Conservation (phyloP, 345 rosid species). For the Angophora floribunda region DNA sequence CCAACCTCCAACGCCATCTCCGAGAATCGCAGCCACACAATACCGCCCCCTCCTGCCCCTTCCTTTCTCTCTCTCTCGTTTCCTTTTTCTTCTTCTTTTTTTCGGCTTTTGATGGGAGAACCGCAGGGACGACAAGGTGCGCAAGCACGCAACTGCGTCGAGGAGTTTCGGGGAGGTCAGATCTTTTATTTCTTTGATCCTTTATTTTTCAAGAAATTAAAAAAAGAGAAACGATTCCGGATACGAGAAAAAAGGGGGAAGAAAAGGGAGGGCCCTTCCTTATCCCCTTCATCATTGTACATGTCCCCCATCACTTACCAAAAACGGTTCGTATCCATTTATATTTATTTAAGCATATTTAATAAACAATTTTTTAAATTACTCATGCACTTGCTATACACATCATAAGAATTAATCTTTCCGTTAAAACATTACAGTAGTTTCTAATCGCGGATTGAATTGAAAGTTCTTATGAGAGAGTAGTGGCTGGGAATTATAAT, state of each 20-base stretch:
- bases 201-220: too few species aligned
- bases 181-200: background rate
- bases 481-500: background rate
- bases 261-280: background rate
- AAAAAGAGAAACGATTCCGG: background rate
- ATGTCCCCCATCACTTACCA: too few species aligned
- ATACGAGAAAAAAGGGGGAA: background rate
- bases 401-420: accelerated
- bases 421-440: accelerated
- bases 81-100: accelerated
- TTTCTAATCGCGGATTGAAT: background rate
- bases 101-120: background rate
- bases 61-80: background rate
- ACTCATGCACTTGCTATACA: accelerated
- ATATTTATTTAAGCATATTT: background rate
- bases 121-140: background rate
- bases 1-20: background rate
- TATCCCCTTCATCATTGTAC: too few species aligned
- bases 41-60: accelerated
- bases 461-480: background rate
- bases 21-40: background rate
- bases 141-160: background rate
- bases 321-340: background rate
- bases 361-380: background rate
- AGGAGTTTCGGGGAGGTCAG: background rate